Conservation (phyloP, 129 eudicot species). For the Flaveria brownii region DNA sequence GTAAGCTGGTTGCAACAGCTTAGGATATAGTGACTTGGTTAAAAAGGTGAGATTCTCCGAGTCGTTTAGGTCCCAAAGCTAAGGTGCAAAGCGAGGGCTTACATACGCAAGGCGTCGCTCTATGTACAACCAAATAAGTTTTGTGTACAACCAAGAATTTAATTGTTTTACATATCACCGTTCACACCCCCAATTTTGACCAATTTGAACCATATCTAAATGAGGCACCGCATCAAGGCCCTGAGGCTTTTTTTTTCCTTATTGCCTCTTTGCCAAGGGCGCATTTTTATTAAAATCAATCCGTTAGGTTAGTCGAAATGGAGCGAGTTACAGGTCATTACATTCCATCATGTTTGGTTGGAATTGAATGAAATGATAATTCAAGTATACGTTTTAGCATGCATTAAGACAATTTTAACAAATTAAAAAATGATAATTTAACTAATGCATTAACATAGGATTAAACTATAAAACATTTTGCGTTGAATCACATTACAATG, state of each 20-base stretch:
- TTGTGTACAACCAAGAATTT: background rate
- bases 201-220: no score
- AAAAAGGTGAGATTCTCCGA: background rate
- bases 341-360: conserved; percentile 6
- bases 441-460: background rate
- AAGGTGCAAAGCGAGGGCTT: background rate
- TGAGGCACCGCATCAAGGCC: background rate
- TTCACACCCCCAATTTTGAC: background rate
- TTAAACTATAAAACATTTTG: background rate
- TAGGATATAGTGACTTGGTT: background rate
- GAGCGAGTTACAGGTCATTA: background rate
- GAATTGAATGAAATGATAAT: background rate
- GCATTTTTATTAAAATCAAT: background rate
- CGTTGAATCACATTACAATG: no score
- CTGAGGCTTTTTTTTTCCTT: background rate
- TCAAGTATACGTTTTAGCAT: background rate
- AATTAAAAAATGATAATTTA: background rate
- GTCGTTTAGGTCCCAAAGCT: background rate
- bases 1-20: background rate
- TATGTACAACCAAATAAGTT: background rate
- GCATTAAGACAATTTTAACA: background rate
- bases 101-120: background rate
- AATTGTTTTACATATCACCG: background rate
- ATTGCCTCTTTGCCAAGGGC: background rate
- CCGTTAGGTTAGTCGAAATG: background rate